phyloP scores from a whole-genome alignment of 768 basidiomycete genomes.

The Tulasnella calospora region DNA sequence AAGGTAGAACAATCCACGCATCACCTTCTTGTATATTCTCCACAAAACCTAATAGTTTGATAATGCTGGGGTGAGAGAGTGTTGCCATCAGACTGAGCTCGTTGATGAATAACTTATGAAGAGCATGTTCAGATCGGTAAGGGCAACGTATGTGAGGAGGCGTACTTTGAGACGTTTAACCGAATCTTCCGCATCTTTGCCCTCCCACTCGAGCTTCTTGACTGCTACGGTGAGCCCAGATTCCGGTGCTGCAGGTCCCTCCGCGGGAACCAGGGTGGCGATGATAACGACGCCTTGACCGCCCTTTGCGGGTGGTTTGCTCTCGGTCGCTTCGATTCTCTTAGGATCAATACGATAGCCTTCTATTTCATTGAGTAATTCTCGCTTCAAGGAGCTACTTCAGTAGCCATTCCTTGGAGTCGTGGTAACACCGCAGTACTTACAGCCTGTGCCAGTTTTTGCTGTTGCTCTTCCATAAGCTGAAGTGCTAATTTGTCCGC shows the following conservation, averaged over 20 bases:
- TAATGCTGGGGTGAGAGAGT: not conserved
- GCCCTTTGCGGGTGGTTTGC: not conserved
- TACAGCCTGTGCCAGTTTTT: not conserved
- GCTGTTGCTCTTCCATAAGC: not conserved
- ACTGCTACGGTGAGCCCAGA: not conserved
- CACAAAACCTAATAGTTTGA: not conserved
- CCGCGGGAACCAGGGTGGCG: not conserved
- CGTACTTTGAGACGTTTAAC: not conserved
- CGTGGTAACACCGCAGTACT: not conserved
- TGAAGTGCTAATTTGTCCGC: not conserved
- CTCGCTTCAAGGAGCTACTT: not conserved
- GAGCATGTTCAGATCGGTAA: not conserved
- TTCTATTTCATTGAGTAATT: not conserved
- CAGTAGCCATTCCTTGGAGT: not conserved
- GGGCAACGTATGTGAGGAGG: not conserved
- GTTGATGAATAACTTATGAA: not conserved
- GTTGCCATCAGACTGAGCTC: not conserved
- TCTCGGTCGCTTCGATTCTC: not conserved
- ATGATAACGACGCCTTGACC: not conserved
- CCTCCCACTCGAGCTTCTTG: not conserved
- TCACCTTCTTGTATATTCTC: not conserved
- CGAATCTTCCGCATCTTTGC: not conserved
- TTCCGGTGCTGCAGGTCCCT: not conserved
- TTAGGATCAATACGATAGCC: not conserved
- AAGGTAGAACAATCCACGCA: not conserved